Base-by-base conservation (phyloP, 2,329 filamentous ascomycete genomes). In the Pseudocercospora ulei region DNA sequence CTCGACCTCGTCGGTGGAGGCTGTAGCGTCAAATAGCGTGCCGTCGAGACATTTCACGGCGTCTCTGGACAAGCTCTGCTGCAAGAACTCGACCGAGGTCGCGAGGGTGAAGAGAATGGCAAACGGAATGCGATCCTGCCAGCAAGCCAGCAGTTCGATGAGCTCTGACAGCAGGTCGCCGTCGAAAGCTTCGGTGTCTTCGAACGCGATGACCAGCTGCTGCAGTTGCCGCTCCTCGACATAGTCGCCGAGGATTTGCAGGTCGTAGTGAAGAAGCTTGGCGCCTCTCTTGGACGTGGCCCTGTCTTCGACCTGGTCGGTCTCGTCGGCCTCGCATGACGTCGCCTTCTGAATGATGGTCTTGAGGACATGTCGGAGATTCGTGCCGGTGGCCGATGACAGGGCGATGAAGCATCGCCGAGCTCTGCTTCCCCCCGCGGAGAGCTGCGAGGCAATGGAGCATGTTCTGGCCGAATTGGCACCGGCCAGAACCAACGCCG, bases 171-270 rank as follows among this genome's bases (percentile, higher is more conserved):
- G 63, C n/a, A 90, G 61, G 18, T 65, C 65, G 30, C 75, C 75
- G 51, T 87, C 82, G 55, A 90, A 87, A 0, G 79, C 82, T 61
- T 90, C 84, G 46, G 81, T 85, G 54, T 90, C 83, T 57, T 86
- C 79, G 43, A 90, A 76, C 0, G 80, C 76, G 33, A 92, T 66
- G 35, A 84, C 71, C 6, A 88, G 71, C 49, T 76, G 75, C 25
- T 71, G 62, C 18, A 70, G 70, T 14, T 62, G 58, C 23, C 71
- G 69, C 5, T 67, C 63, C 42, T 67, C 68, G 8, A 77, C 66
- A 58, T 73, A 77, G 16, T 73, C 69, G 44, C 77, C 65, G 18
- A 90, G 61, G 14, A 80, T 75, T 51, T 82, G 78, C 9, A 90
- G 69, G 54, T 90, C 84, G 56, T 88, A 90, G 51, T 83, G 80